Evolutionary conservation across 805 yeast species (phyloP).

Genomic region (Candida lessepsii): DNA sequence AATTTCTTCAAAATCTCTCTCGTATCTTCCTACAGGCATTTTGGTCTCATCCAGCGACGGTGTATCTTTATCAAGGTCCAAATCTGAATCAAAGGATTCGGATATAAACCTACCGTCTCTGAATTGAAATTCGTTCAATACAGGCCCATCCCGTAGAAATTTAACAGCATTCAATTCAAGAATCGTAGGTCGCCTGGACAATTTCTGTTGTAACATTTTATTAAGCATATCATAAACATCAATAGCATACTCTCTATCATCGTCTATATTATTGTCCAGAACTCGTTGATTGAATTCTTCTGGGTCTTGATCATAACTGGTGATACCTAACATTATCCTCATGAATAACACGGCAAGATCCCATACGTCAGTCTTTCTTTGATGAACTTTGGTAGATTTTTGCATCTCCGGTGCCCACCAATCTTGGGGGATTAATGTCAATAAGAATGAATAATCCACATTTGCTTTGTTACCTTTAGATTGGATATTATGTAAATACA

Average conservation of each 20-base stretch:
- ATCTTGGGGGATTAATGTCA: conserved; percentile 22
- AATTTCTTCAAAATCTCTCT: conserved; percentile 92
- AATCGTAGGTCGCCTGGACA: conserved; percentile 76
- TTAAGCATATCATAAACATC: conserved; percentile 65
- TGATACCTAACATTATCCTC: conserved; percentile 43
- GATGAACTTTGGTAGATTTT: conserved; percentile 43
- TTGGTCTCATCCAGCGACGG: conserved; percentile 2
- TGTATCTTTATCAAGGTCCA: conserved; percentile 1
- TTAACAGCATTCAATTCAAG: conserved; percentile 81
- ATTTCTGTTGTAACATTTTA: conserved; percentile 61
- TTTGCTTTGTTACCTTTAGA: conserved; percentile 16
- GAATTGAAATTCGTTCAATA: conserved; percentile 16
- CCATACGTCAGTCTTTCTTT: conserved; percentile 91
- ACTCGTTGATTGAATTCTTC: conserved; percentile 35
- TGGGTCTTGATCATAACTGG: conserved; percentile 50
- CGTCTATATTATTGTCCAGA: conserved; percentile 36
- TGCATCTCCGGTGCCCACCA: conserved; percentile 85
- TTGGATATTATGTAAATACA: conserved; percentile 26
- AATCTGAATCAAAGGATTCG: neutral
- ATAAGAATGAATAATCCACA: conserved; percentile 9
- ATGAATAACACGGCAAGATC: conserved; percentile 75
- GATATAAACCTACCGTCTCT: conserved; percentile 13
- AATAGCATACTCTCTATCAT: conserved; percentile 66
- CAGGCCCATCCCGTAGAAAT: conserved; percentile 73
- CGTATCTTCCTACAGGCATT: conserved; percentile 56